Evolutionary conservation across 139 green algal genomes (phyloP).

Genomic region (Tetradesmus lagerheimii): DNA sequence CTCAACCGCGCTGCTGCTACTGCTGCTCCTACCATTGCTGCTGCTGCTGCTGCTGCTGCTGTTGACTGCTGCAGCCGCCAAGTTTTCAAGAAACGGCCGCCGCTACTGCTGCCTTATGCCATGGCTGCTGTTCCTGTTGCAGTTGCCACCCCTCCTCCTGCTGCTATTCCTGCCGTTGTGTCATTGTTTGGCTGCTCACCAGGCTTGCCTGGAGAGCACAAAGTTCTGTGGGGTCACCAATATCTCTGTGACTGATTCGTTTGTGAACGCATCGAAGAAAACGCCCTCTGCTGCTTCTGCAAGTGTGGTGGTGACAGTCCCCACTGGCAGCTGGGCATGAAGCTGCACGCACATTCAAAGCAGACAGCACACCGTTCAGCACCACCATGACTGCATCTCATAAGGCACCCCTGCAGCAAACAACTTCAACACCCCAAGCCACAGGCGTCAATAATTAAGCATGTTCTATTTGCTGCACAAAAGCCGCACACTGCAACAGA

Average conservation of each 20-base stretch:
- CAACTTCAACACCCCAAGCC: too few relatives aligned
- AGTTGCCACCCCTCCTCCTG: background rate
- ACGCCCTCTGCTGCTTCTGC: background rate
- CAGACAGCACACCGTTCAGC: background rate
- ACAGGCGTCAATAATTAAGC: too few relatives aligned
- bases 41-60: background rate
- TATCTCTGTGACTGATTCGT: background rate
- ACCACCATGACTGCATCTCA: too few relatives aligned
- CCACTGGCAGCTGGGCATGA: background rate
- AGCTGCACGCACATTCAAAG: background rate
- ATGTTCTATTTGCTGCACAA: too few relatives aligned
- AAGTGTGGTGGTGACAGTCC: background rate
- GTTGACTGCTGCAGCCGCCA: background rate
- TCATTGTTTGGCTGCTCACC: background rate
- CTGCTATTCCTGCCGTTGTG: background rate
- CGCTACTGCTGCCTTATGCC: background rate
- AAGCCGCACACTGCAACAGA: too few relatives aligned
- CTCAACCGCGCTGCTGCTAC: too few relatives aligned
- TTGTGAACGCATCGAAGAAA: conserved; percentile 13
- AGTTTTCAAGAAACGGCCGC: background rate
- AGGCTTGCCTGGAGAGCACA: conserved; percentile 1
- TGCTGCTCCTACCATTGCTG: too few relatives aligned
- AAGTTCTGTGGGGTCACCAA: conserved; percentile 12
- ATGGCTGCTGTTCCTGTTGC: background rate
- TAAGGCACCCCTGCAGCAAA: too few relatives aligned